Evolutionary conservation across 495 filamentous ascomycete species (phyloP), one percentile per base, ranked within the genome.

Genomic region (Lophiotrema nucula): DNA sequence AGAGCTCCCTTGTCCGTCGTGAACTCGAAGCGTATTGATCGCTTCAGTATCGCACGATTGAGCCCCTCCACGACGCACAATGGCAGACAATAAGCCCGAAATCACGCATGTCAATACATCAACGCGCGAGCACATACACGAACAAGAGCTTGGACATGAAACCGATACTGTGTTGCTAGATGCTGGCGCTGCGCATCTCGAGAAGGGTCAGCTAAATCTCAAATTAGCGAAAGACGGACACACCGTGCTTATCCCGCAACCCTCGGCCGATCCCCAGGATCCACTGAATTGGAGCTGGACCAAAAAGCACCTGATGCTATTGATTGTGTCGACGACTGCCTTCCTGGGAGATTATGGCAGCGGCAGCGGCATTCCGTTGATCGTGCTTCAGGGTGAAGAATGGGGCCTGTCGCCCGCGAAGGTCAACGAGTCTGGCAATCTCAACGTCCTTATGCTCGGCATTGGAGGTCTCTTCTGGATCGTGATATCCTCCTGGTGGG

Each of bases 161-260:
- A 53, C 53, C 10, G 60, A 64, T 33, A 49, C 56, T 5, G 49
- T 64, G 5, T 37, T 64, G n/a, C 49, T 64, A 4, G 61, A 64
- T 51, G 27, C 56, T 5, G 55, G 61, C 6, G 61, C 61, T 31
- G 61, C 54, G 4, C 61, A 64, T 39, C 55, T 64, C 13, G 61
- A 64, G 35, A 64, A 64, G 38, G 61, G 61, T n/a, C 42, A 64
- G n/a, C 45, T 45, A 31, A 57, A 57, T 42, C 41, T 63, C n/a
- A 46, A 63, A 46, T 48, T 66, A 21, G 60, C 66, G 12, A 55
- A 55, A 28, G 69, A 70, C 48, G 70, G 66, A 16, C 66, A 73
- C 23, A 82, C 76, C 1, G 60, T 83, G 31, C 72, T 85, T 8
- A 83, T 84, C 41, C 84, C 83, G 0, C 82, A 86, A 67, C 83